phyloP scores from a whole-genome alignment of 2,329 filamentous ascomycete genomes.

The Knoxdaviesia capensis region DNA sequence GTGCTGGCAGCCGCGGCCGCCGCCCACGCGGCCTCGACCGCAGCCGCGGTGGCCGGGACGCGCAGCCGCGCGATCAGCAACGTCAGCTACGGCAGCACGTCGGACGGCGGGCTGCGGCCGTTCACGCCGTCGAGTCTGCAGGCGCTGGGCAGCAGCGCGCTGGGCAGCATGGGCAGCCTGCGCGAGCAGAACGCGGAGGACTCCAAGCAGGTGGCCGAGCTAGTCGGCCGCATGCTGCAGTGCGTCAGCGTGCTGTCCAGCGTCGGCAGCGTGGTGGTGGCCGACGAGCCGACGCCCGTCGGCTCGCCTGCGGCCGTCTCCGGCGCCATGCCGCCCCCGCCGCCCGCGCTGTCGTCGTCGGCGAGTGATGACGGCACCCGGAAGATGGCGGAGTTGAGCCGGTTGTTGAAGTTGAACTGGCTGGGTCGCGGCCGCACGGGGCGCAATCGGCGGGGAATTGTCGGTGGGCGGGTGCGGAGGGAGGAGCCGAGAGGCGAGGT shows the following conservation, averaged over 20 bases:
- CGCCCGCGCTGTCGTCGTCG: slow-evolving; percentile 9
- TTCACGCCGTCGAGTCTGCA: slow-evolving; percentile 25
- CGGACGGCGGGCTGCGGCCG: slow-evolving; percentile 20
- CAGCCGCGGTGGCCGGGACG: slow-evolving; percentile 18
- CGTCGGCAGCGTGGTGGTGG: slow-evolving; percentile 24
- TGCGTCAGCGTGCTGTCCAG: slow-evolving; percentile 81
- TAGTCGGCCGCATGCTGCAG: slow-evolving; percentile 87
- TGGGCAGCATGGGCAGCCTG: slow-evolving; percentile 13
- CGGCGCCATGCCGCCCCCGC: no score
- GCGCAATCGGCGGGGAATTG: slow-evolving; percentile 73
- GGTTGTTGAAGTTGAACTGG: slow-evolving; percentile 92
- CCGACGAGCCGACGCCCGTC: no score
- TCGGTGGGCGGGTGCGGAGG: slow-evolving; percentile 42
- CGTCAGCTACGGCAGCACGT: slow-evolving; percentile 44
- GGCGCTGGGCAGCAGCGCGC: slow-evolving; percentile 11
- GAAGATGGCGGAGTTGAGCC: slow-evolving; percentile 66
- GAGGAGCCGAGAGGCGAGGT: slow-evolving; percentile 21
- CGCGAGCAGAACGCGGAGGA: slow-evolving; percentile 43
- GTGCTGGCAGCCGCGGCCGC: slow-evolving; percentile 6
- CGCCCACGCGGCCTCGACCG: slow-evolving; percentile 6
- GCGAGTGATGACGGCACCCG: slow-evolving; percentile 52
- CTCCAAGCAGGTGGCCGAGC: slow-evolving; percentile 66
- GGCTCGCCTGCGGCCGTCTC: no score
- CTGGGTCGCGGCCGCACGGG: slow-evolving; percentile 77
- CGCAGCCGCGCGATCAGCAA: slow-evolving; percentile 74